A percentile compares a stretch with the other conserved stretches of the same genome.
Evolutionary conservation across 1,139 yeast species (phyloP).

Genomic region (Magnusiomyces tetraspermus): DNA sequence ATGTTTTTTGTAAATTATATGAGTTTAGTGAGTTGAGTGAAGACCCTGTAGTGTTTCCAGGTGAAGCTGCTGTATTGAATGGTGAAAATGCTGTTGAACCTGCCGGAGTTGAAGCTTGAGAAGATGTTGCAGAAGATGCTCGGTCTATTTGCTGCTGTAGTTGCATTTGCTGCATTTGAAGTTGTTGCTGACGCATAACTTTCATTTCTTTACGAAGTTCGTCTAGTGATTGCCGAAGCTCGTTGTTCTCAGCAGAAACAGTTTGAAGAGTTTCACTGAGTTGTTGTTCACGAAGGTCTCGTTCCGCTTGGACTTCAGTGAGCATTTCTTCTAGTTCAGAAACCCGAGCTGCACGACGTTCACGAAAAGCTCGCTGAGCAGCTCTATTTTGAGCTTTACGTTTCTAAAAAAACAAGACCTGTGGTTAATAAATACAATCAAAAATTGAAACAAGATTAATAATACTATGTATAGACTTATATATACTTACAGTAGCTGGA

Average conservation of each 20-base stretch:
- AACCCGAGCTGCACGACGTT: slow-evolving; percentile 59
- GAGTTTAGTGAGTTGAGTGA: background rate
- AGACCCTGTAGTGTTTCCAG: background rate
- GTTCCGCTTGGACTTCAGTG: slow-evolving; percentile 55
- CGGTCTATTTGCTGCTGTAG: background rate
- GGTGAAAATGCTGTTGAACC: background rate
- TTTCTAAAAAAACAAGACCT: slow-evolving; percentile 1
- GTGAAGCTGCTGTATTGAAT: background rate
- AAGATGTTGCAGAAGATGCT: background rate
- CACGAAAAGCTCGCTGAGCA: slow-evolving; percentile 83
- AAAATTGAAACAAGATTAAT: too few species aligned
- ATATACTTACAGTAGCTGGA: slow-evolving; percentile 24
- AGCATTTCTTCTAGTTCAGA: slow-evolving; percentile 46
- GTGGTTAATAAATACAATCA: background rate
- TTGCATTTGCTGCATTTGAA: background rate
- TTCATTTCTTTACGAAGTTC: slow-evolving; percentile 18
- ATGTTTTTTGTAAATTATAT: background rate
- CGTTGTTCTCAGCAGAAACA: slow-evolving; percentile 21
- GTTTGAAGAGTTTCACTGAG: slow-evolving; percentile 42
- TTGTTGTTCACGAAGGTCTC: slow-evolving; percentile 21
- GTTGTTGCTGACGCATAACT: slow-evolving; percentile 3
- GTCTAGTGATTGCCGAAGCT: slow-evolving; percentile 16
- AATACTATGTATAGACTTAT: background rate
- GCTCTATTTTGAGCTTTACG: slow-evolving; percentile 84
- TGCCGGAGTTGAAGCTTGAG: slow-evolving; percentile 1